Percentiles rank a stretch among this genome's conserved stretches.
These are phyloP conservation scores for Venturia carpophila DNA, from an alignment of 2,329 filamentous ascomycete genomes.

Conservation along the genomic window DNA sequence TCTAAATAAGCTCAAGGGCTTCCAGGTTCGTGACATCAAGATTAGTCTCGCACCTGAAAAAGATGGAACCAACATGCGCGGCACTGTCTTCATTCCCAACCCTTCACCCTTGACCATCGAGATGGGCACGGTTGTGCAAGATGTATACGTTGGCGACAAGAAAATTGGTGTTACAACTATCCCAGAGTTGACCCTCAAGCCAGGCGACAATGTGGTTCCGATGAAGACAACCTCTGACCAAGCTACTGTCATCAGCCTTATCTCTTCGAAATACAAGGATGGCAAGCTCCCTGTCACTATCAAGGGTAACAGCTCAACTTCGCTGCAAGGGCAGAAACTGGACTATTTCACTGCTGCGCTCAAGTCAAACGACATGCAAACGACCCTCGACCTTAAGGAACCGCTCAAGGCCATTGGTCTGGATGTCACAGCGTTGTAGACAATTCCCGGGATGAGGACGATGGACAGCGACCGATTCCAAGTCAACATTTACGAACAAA, in stretches of 20 bases:
- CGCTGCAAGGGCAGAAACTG: conserved; percentile 42
- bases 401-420: conserved; percentile 30
- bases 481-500: neutral
- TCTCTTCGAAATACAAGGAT: conserved; percentile 44
- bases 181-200: conserved; percentile 49
- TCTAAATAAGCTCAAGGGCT: conserved; percentile 51
- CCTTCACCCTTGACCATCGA: conserved; percentile 56
- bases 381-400: conserved; percentile 45
- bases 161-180: conserved; percentile 51
- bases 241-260: conserved; percentile 39
- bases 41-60: conserved; percentile 35
- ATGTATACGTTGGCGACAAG: conserved; percentile 46
- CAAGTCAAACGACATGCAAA: conserved; percentile 42
- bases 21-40: conserved; percentile 44
- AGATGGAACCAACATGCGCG: conserved; percentile 54
- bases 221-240: conserved; percentile 51
- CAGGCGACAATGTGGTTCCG: conserved; percentile 49
- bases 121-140: conserved; percentile 58
- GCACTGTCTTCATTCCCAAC: conserved; percentile 54
- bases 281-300: conserved; percentile 50
- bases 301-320: conserved; percentile 44
- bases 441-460: too few species aligned
- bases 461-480: neutral
- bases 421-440: neutral
- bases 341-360: conserved; percentile 52